Conservation (phyloP, 75 land plant species). For the Pinus taeda region DNA sequence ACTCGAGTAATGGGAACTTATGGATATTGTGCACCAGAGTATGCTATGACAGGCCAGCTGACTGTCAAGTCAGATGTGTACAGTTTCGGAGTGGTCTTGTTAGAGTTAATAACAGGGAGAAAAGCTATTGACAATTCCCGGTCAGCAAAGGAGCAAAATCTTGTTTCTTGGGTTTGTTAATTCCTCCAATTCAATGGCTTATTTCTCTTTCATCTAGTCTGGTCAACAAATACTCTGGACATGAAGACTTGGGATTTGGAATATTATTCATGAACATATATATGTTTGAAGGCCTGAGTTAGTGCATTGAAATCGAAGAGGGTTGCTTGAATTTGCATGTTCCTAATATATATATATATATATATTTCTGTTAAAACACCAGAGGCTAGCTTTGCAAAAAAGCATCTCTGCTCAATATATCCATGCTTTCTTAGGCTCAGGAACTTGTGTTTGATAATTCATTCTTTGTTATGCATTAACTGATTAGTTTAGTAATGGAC, state of each 20-base stretch:
- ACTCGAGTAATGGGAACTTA: slow-evolving; percentile 79
- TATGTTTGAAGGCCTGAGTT: neutral
- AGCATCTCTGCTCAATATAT: neutral
- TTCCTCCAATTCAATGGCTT: neutral
- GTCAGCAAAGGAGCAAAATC: slow-evolving; percentile 64
- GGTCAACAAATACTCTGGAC: too few species aligned
- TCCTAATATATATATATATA: neutral
- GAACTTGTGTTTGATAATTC: neutral
- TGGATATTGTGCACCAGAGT: slow-evolving; percentile 82
- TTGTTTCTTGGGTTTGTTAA: slow-evolving; percentile 77
- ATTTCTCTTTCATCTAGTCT: neutral
- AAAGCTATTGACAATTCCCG: slow-evolving; percentile 74
- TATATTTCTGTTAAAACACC: neutral
- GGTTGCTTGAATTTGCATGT: neutral
- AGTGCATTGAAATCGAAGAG: neutral
- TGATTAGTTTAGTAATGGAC: neutral
- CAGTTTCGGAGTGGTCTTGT: slow-evolving; percentile 81
- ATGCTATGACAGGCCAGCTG: slow-evolving; percentile 83
- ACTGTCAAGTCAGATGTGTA: slow-evolving; percentile 79
- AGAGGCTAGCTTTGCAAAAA: neutral
- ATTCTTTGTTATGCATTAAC: neutral
- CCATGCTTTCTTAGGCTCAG: neutral
- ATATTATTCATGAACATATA: too few species aligned
- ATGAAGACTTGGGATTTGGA: neutral
- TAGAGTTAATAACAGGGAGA: slow-evolving; percentile 81